A percentile compares a stretch with the other conserved stretches of the same genome.
Evolutionary conservation across 2,329 filamentous ascomycete genomes (phyloP).

Genomic region (Didymella exigua): DNA sequence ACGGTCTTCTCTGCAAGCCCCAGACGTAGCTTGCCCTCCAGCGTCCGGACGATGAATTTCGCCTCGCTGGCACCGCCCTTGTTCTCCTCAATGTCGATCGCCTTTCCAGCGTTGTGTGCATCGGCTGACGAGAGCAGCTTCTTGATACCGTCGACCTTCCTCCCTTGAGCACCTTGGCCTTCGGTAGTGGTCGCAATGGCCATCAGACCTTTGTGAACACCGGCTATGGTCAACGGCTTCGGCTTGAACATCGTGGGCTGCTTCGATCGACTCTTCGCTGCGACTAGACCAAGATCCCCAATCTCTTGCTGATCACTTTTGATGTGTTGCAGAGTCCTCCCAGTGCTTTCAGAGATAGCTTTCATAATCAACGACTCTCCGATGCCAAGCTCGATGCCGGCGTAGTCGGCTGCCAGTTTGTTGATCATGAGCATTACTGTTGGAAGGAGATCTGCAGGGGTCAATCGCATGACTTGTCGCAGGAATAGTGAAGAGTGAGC

Average conservation of each 20-base stretch:
- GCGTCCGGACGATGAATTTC: slow-evolving; percentile 89
- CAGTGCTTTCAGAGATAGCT: slow-evolving; percentile 92
- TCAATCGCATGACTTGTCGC: slow-evolving; percentile 90
- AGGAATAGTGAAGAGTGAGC: slow-evolving; percentile 90
- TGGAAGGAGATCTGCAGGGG: slow-evolving; percentile 82
- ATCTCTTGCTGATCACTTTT: slow-evolving; percentile 97
- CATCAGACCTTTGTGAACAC: slow-evolving; percentile 87
- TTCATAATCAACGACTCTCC: slow-evolving; percentile 99
- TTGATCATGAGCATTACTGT: slow-evolving; percentile 97
- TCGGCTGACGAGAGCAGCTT: slow-evolving; percentile 93
- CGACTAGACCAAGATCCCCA: slow-evolving; percentile 91
- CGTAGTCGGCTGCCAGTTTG: slow-evolving; percentile 95
- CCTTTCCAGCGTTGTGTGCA: slow-evolving; percentile 66
- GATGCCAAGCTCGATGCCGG: slow-evolving; percentile 96
- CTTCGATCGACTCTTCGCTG: slow-evolving; percentile 91
- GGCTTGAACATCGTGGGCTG: slow-evolving; percentile 99
- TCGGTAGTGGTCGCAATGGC: slow-evolving; percentile 82
- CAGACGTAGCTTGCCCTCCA: slow-evolving; percentile 91
- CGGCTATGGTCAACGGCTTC: slow-evolving; percentile 83
- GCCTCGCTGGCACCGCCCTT: slow-evolving; percentile 94
- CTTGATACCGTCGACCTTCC: slow-evolving; percentile 94
- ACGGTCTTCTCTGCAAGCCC: slow-evolving; percentile 93
- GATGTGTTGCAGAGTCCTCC: slow-evolving; percentile 84
- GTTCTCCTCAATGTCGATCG: slow-evolving; percentile 83
- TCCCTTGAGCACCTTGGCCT: slow-evolving; percentile 84